Evolutionary conservation across 331 rosid genomes (phyloP), one percentile per base, ranked within the genome.

Genomic region (Saraca asoca): DNA sequence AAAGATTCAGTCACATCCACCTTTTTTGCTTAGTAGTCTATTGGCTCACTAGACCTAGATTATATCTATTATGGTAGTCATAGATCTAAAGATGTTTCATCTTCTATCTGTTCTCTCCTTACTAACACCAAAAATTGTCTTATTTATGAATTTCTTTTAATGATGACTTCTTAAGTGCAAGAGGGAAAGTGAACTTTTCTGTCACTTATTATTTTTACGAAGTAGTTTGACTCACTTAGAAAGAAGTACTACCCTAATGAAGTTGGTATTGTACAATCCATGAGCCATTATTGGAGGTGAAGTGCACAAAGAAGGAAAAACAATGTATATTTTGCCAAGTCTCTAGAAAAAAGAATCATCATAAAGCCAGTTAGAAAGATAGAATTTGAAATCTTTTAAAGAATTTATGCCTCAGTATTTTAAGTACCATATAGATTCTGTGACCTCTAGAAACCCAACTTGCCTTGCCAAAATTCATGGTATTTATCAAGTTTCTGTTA

Each of bases 231-330:
- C 66, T 66, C 76, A 38, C 83, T 87, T n/a, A 79, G 93, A 62
- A 84, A 77, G 53, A 79, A 63, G 48, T 87, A 87, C 79, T 87
- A 87, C 58, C 87, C 87, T 13, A 75, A 53, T 39, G 85, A 78
- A 72, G 84, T 75, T 42, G 93, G 84, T 70, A 84, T 81, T 70
- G 52, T 87, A 34, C 78, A 87, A 35, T 87, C 93, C 41, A 72
- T 87, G 84, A 84, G 89, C 68, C 93, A 89, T 10, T 84, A 89
- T 68, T 68, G 12, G 69, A 72, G 79, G 71, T 87, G 93, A 89
- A 84, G 84, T 29, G 93, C 93, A 9, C 89, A 84, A 73, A 89
- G 93, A 55, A 90, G 93, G 7, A 87, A 84, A 76, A 87, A 87
- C 79, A 87, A 84, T 72, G 93, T 84, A 2, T 87, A 87, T 77